Base-by-base conservation (phyloP, 805 yeast species). In the Nakazawaea wyomingensis region DNA sequence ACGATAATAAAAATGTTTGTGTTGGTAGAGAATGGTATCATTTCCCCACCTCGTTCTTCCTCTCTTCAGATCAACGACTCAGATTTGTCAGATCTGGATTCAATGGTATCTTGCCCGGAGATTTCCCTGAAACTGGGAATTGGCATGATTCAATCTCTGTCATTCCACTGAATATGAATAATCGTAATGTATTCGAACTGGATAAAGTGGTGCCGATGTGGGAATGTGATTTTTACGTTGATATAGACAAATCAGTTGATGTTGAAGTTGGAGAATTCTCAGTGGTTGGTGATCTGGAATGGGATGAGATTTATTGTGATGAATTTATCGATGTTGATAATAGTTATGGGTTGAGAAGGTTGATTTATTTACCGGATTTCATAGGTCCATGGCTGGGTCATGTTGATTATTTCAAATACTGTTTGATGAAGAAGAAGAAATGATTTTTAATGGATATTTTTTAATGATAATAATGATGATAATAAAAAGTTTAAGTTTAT, bases 21-120 rank as follows among this genome's bases (percentile, higher is more conserved):
- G 71, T 85, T n/a, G 97, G 96, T 2, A 74, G 96, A 46, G 97
- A 91, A 64, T 90, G 97, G 97, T 88, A 87, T 55, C 85, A 91
- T 56, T 90, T 68, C 61, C 96, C 98, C 8, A 80, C 85, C 1
- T 89, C 96, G 0, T 85, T 89, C 57, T 87, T 90, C 56, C 64
- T 91, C 19, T 81, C 85, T 3, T 72, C 75, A 4, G 66, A 76
- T 45, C 71, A 71, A 53, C 65, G 96, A 50, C 64, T 88, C 19
- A 68, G 68, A 52, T 91, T 87, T 59, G 77, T 85, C 8, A 66
- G 71, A 44, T 80, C 88, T 44, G 93, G 91, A 1, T 91, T 90
- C 61, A 77, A 82, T 57, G 97, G 97, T 0, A 65, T 90, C 48
- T 65, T 91, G 28, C 98, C 98, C 0, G 95, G 95, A 3, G 93